Evolutionary conservation across 2,329 filamentous ascomycete genomes (phyloP).

Genomic region (Clarireedia hainanense): DNA sequence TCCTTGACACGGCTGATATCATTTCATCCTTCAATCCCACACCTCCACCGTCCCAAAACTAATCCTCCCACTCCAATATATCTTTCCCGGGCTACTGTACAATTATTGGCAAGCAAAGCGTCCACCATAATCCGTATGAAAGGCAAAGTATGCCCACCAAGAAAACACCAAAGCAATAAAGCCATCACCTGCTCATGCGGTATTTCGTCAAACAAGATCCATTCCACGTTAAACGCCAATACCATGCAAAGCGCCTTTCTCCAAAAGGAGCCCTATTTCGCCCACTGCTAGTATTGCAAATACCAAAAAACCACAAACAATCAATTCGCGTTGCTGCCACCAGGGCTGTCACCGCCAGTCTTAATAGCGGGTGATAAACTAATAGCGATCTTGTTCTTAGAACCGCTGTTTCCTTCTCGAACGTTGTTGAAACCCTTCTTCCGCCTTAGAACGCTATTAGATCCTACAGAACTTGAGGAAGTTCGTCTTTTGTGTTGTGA

Average conservation of each 20-base stretch:
- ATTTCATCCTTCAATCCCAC: background rate
- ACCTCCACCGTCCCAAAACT: background rate
- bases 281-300: background rate
- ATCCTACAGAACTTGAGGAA: slow-evolving; percentile 34
- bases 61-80: background rate
- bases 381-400: slow-evolving; percentile 49
- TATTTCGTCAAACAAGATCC: background rate
- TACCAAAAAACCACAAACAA: background rate
- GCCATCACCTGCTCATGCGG: background rate
- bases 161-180: background rate
- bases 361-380: slow-evolving; percentile 41
- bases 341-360: slow-evolving; percentile 24
- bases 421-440: slow-evolving; percentile 39
- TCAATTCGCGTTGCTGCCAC: slow-evolving; percentile 8
- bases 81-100: background rate
- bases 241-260: slow-evolving; percentile 7
- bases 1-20: background rate
- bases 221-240: slow-evolving; percentile 3
- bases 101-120: background rate
- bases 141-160: background rate
- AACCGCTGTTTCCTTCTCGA: slow-evolving; percentile 33
- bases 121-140: background rate
- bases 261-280: background rate
- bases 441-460: slow-evolving; percentile 30
- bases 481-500: slow-evolving; percentile 54